Conservation (phyloP, 139 green algal genomes). For the Microglena sp. region DNA sequence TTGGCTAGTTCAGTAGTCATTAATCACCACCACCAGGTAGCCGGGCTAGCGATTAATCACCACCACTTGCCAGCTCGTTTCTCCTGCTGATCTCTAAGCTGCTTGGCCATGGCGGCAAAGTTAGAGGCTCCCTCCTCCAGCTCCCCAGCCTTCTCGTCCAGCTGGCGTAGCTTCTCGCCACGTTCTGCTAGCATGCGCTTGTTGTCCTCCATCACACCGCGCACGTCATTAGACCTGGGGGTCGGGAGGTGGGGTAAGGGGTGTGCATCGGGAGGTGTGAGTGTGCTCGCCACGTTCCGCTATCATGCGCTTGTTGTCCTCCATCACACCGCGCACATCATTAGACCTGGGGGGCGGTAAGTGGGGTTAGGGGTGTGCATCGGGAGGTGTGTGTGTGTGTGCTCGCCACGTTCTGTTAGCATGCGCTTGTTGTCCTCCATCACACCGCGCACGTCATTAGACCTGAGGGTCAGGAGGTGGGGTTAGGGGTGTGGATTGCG, state of each 20-base stretch:
- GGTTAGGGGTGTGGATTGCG: too few relatives aligned
- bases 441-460: slow-evolving; percentile 15
- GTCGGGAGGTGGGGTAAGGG: too few relatives aligned
- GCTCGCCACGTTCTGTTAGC: slow-evolving; percentile 41
- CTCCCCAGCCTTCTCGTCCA: slow-evolving; percentile 42
- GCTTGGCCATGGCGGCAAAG: slow-evolving; percentile 46
- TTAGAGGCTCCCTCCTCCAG: slow-evolving; percentile 31
- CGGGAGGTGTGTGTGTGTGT: not conserved
- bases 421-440: slow-evolving; percentile 29
- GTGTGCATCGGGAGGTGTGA: too few relatives aligned
- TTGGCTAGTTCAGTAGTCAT: too few relatives aligned
- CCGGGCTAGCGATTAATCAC: too few relatives aligned
- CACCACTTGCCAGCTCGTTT: too few relatives aligned
- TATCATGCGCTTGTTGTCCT: slow-evolving; percentile 27
- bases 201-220: slow-evolving; percentile 34
- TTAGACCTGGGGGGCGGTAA: slow-evolving; percentile 9
- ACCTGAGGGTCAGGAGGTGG: too few relatives aligned
- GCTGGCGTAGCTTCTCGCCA: slow-evolving; percentile 32
- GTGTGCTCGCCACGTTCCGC: slow-evolving; percentile 40
- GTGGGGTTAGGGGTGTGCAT: too few relatives aligned
- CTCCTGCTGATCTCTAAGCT: slow-evolving; percentile 39
- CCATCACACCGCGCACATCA: slow-evolving; percentile 26
- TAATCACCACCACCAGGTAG: too few relatives aligned
- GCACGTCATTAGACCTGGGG: slow-evolving; percentile 12
- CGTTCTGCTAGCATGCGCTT: slow-evolving; percentile 27